Base-by-base conservation (phyloP, 257 asterid species). In the Forsythia viridissima region DNA sequence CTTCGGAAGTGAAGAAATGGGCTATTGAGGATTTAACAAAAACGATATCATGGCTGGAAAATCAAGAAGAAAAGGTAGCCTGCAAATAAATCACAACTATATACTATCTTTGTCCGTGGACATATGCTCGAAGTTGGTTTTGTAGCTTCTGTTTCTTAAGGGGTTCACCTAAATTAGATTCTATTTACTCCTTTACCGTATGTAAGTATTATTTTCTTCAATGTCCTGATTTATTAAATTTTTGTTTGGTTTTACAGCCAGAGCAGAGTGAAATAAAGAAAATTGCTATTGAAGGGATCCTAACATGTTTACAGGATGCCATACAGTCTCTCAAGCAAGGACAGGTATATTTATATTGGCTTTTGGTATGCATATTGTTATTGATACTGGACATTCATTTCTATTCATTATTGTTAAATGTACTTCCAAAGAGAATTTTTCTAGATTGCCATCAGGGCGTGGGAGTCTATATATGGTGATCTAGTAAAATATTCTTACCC, bases 231-330 rank as follows among this genome's bases (percentile, higher is more conserved):
- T 84, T 74, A 70, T 71, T 37, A 75, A 61, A 34, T 76, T 52
- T 71, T 34, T 67, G 36, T 16, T 74, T 71, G 10, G 40, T 76
- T 44, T 51, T 87, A 70, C 92, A 96, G 99, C 99, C 99, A 30
- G 97, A 88, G 78, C 87, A 86, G 52, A 80, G 82, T 71, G 97
- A 93, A 80, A 92, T 91, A 77, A 85, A 88, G 86, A 90, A 89
- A 82, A 82, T 96, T 30, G 98, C 98, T 75, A 89, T 93, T 51
- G 97, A 91, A 87, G 99, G 99, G 82, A 91, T 92, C 84, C 86
- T 95, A 40, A 91, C 97, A 75, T 94, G 96, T 83, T 82, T 94
- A 83, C 96, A 92, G 84, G 98, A 92, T 76, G 89, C 96, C 80
- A 86, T 93, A 82, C 97, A 92, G 81, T 81, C 93, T 73, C 91